These are phyloP conservation scores for Moricandia moricandioides DNA, from an alignment of 345 rosid genomes.

Conservation along the genomic window DNA sequence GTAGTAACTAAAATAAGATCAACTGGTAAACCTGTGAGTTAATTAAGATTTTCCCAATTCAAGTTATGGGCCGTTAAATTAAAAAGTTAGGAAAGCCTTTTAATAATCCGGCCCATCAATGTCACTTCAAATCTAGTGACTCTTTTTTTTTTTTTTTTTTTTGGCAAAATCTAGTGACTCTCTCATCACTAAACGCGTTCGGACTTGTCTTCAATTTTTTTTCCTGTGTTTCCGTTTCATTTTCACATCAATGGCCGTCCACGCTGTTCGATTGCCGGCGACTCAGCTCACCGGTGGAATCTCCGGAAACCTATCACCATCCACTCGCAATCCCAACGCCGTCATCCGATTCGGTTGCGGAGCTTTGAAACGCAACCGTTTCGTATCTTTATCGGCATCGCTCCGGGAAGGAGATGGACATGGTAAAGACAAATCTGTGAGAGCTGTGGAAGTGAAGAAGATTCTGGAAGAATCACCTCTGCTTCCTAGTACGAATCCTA, in stretches of 20 bases:
- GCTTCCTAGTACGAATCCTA: conserved; percentile 59
- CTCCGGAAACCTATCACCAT: conserved; percentile 23
- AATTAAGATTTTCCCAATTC: not conserved
- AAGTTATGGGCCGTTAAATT: conserved; percentile 6
- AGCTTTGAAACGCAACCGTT: conserved; percentile 30
- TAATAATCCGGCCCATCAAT: conserved; percentile 14
- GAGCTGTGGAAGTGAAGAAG: conserved; percentile 44
- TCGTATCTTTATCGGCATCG: conserved; percentile 33
- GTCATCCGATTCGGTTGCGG: conserved; percentile 12
- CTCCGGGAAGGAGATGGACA: conserved; percentile 29
- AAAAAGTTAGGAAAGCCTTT: not conserved
- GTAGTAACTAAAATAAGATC: not conserved
- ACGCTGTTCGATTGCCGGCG: conserved; percentile 37
- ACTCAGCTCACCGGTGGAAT: conserved; percentile 32
- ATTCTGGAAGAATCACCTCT: conserved; percentile 41
- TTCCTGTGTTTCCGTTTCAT: conserved; percentile 7
- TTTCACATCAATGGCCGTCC: conserved; percentile 45
- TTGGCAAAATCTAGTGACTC: no score
- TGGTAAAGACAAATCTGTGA: conserved; percentile 25
- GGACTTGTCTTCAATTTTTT: not conserved
- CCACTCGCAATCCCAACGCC: conserved; percentile 24
- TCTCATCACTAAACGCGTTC: no score
- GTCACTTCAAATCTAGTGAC: not conserved
- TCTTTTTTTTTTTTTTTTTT: no score
- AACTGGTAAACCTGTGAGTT: not conserved